Conservation (phyloP, 1,284 basidiomycete species). For the Puccinia novopanici region DNA sequence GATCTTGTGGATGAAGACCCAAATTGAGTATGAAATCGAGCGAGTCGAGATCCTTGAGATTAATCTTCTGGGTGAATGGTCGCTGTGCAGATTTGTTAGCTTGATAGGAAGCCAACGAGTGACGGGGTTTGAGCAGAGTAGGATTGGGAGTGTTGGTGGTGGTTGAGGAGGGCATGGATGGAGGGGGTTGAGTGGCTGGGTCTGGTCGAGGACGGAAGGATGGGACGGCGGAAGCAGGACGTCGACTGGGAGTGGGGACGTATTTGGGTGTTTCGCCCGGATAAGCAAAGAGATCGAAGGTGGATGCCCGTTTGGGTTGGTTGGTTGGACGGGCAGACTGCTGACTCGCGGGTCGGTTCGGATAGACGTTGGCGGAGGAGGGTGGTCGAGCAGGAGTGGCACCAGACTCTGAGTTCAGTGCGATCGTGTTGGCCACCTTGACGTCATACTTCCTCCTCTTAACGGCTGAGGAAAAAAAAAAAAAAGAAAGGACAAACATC, state of each 20-base stretch:
- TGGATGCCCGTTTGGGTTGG: slow-evolving; percentile 13
- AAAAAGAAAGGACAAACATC: neutral
- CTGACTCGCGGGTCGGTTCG: slow-evolving; percentile 1
- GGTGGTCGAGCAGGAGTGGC: neutral
- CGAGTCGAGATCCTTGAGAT: slow-evolving; percentile 33
- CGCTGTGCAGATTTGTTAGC: neutral
- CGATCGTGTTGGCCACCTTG: slow-evolving; percentile 7
- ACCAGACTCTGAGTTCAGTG: neutral
- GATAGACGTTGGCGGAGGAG: neutral
- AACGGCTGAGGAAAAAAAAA: slow-evolving; percentile 5
- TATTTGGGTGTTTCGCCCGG: slow-evolving; percentile 16
- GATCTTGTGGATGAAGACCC: neutral
- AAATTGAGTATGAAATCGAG: slow-evolving; percentile 14
- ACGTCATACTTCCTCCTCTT: slow-evolving; percentile 26
- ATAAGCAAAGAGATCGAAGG: slow-evolving; percentile 36
- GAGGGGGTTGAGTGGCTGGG: neutral
- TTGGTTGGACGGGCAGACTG: neutral
- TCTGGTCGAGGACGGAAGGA: neutral
- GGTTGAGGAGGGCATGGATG: neutral
- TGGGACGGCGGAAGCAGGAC: neutral
- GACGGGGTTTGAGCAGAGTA: neutral
- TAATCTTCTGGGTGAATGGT: slow-evolving; percentile 23
- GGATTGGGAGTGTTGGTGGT: neutral
- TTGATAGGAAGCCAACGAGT: neutral
- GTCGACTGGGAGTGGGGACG: slow-evolving; percentile 7